Base-by-base conservation (phyloP, 2,329 filamentous ascomycete species). In the Microdochium trichocladiopsis region DNA sequence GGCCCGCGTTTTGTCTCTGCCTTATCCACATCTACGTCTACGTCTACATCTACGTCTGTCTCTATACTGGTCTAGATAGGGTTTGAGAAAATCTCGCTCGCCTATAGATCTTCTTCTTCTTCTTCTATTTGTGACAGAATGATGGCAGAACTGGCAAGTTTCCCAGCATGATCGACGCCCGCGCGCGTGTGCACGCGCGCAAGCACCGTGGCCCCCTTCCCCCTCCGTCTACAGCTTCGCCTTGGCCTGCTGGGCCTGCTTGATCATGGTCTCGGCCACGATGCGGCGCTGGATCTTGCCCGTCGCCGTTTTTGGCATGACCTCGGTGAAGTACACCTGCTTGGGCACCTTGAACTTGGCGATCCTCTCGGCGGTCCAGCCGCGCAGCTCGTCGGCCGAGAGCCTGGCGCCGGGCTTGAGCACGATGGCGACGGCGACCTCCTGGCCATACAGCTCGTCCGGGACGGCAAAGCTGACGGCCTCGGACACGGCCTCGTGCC, bases 271-370 rank as follows among this genome's bases (percentile, higher is more conserved):
- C 69, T 93, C 88, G 14, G 89, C 89, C n/a, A 95, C 89, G 62
- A 92, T 89, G 56, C 88, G 80, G 55, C 90, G 76, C 71, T 95
- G 90, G 54, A 95, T 87, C 76, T 95, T 95, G 52, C 90, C 90
- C 5, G 90, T 95, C n/a, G 90, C 89, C 3, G 90, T 93, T 78
- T 95, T 95, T 56, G 90, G 90, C 83, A 95, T 95, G 58, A 86
- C 73, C 53, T 90, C 80, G 33, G 89, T 89, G 61, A 94, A 91
- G 74, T 88, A 94, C 64, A 89, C 87, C 77, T 89, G 84, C 74
- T 89, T 92, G 2, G 90, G 90, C 43, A 91, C 78, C 75, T 95
- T 95, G 70, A 94, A 94, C 70, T 88, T 91, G 54, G 86, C 87
- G 56, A 91, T 73, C 63, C 82, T 85, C 54, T 86, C 81, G 0